Conservation (phyloP, 2,329 filamentous ascomycete genomes). For the Niveomyces coronatus region DNA sequence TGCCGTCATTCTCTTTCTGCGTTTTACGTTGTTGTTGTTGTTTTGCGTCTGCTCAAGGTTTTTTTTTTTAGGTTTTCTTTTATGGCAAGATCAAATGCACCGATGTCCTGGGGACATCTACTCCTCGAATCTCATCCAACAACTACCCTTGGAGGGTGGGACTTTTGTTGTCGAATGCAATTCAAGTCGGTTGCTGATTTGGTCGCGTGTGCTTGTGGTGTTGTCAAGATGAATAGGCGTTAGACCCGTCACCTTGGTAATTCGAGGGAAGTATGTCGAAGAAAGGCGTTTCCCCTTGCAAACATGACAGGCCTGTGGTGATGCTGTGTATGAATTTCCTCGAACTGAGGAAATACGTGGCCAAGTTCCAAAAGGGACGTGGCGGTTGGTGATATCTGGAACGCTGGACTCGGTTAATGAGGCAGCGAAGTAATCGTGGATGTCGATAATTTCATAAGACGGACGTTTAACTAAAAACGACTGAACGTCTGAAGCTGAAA, state of each 20-base stretch:
- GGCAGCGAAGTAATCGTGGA: slow-evolving; percentile 2
- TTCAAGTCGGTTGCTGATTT: slow-evolving; percentile 12
- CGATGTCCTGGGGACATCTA: slow-evolving; percentile 23
- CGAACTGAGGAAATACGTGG: slow-evolving; percentile 17
- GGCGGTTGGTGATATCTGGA: slow-evolving; percentile 15
- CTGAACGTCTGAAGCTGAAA: slow-evolving; percentile 3
- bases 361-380: slow-evolving; percentile 19
- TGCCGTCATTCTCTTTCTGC: no score
- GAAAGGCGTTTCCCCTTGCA: slow-evolving; percentile 42
- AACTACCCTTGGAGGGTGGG: slow-evolving; percentile 8
- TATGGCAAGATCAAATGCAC: not conserved
- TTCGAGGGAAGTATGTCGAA: slow-evolving; percentile 47
- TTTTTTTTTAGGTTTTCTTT: slow-evolving; percentile 6
- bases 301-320: slow-evolving; percentile 36
- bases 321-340: slow-evolving; percentile 21
- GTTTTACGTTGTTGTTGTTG: slow-evolving; percentile 26
- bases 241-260: slow-evolving; percentile 51
- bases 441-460: not conserved
- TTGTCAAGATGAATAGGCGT: slow-evolving; percentile 30
- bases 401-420: slow-evolving; percentile 1
- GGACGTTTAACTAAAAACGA: slow-evolving; percentile 6
- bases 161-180: slow-evolving; percentile 11
- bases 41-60: not conserved
- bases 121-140: slow-evolving; percentile 11
- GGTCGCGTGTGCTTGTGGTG: slow-evolving; percentile 19